These are phyloP conservation scores for Kuraishia hungarica DNA, from an alignment of 805 yeast species.

Conservation along the genomic window DNA sequence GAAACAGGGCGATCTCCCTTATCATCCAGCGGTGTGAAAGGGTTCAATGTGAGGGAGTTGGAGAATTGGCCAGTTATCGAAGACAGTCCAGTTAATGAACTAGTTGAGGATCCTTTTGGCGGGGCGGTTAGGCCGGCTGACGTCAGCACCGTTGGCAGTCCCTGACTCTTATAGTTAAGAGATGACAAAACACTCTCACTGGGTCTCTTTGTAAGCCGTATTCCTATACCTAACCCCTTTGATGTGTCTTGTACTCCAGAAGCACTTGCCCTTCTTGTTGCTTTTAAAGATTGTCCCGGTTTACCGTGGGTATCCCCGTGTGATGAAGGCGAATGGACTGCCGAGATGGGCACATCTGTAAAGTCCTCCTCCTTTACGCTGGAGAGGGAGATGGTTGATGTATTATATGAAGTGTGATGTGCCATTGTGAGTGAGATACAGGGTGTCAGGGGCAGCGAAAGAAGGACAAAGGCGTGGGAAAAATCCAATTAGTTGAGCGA, in stretches of 20 bases:
- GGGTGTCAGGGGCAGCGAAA: too few relatives aligned
- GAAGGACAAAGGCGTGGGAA: too few relatives aligned
- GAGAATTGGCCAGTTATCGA: too few relatives aligned
- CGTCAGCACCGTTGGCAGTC: too few relatives aligned
- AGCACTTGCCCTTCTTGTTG: not conserved
- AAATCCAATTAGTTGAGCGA: too few relatives aligned
- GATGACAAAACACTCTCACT: conserved; percentile 14
- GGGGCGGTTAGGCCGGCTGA: too few relatives aligned
- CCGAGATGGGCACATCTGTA: conserved; percentile 1
- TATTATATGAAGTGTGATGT: not conserved
- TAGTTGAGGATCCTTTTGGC: too few relatives aligned
- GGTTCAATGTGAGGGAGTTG: not conserved
- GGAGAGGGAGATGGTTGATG: conserved; percentile 6
- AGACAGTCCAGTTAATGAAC: too few relatives aligned
- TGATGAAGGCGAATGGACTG: conserved; percentile 1
- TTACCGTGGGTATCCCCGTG: not conserved
- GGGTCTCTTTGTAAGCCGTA: conserved; percentile 15
- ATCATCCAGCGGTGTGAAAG: not conserved
- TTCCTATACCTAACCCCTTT: conserved; percentile 17
- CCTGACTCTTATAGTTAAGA: not conserved
- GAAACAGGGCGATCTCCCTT: not conserved
- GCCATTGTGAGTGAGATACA: not conserved
- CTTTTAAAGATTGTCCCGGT: not conserved
- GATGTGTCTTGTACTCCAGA: conserved; percentile 1
- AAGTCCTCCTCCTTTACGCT: conserved; percentile 13